Conservation (phyloP, 306 rosid genomes). For the Dryas octopetala region DNA sequence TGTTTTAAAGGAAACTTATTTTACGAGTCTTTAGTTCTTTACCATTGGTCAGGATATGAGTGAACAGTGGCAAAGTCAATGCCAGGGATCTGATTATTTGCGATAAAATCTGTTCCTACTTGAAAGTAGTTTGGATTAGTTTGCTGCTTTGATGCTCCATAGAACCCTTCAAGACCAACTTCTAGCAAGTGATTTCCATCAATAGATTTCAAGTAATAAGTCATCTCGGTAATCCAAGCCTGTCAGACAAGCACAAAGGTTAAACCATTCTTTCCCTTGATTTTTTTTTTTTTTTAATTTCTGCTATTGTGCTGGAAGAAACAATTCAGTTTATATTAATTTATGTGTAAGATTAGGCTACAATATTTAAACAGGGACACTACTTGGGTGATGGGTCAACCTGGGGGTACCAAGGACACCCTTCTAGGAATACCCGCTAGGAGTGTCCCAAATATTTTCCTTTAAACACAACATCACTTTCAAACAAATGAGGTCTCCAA, state of each 20-base stretch:
- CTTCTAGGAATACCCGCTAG: too few relatives aligned
- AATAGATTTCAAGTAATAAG: conserved; percentile 77
- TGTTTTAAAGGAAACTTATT: not conserved
- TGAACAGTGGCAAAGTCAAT: conserved; percentile 88
- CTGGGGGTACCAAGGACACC: too few relatives aligned
- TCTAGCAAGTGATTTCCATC: conserved; percentile 88
- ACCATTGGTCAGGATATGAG: conserved; percentile 94
- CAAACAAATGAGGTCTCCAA: not conserved
- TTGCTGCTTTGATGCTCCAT: conserved; percentile 54
- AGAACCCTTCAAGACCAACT: conserved; percentile 90
- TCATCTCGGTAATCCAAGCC: conserved; percentile 94
- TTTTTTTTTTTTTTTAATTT: too few relatives aligned
- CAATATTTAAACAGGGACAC: too few relatives aligned
- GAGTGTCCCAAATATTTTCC: too few relatives aligned
- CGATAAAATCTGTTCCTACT: conserved; percentile 84
- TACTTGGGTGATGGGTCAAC: too few relatives aligned
- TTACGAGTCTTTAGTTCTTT: not conserved
- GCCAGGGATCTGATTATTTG: conserved; percentile 80
- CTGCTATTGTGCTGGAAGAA: too few relatives aligned
- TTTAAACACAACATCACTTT: not conserved
- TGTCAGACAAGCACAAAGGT: conserved; percentile 22
- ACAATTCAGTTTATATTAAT: too few relatives aligned
- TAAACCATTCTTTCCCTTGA: not conserved
- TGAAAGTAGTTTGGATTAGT: conserved; percentile 51
- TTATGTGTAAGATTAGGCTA: too few relatives aligned